Evolutionary conservation across 352 stramenopile species (phyloP).

Genomic region (Pythium coloratum): DNA sequence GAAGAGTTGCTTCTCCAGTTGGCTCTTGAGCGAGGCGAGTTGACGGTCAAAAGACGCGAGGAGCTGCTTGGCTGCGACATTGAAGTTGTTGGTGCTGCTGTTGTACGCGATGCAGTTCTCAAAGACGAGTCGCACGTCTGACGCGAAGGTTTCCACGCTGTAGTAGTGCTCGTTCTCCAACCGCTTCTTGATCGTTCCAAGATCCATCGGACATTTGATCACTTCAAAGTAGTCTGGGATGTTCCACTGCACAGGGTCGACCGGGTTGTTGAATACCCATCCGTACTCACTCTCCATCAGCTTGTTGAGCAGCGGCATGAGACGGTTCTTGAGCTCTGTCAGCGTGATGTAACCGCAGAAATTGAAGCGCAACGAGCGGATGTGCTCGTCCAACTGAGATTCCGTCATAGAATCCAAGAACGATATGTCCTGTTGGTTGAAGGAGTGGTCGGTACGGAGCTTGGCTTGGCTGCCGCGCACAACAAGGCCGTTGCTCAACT

Average conservation of each 20-base stretch:
- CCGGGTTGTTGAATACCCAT: slow-evolving; percentile 93
- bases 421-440: slow-evolving; percentile 85
- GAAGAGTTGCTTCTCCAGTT: slow-evolving; percentile 84
- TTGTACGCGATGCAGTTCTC: slow-evolving; percentile 92
- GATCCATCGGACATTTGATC: slow-evolving; percentile 98
- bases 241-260: slow-evolving; percentile 94
- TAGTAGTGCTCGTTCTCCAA: slow-evolving; percentile 95
- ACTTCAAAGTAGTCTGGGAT: slow-evolving; percentile 92
- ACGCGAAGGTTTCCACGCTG: slow-evolving; percentile 84
- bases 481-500: slow-evolving; percentile 61
- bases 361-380: slow-evolving; percentile 87
- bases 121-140: slow-evolving; percentile 87
- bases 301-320: slow-evolving; percentile 83
- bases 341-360: slow-evolving; percentile 87
- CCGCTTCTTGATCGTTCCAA: slow-evolving; percentile 97
- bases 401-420: slow-evolving; percentile 88
- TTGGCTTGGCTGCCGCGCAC: slow-evolving; percentile 68
- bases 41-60: slow-evolving; percentile 75
- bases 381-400: slow-evolving; percentile 85
- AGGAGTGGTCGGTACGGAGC: slow-evolving; percentile 53
- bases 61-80: slow-evolving; percentile 81
- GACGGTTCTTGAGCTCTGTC: slow-evolving; percentile 76
- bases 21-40: slow-evolving; percentile 64
- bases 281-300: slow-evolving; percentile 89
- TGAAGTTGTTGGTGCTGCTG: slow-evolving; percentile 89